These are phyloP conservation scores for Cantharellus anzutake DNA, from an alignment of 768 basidiomycete species.

Conservation along the genomic window DNA sequence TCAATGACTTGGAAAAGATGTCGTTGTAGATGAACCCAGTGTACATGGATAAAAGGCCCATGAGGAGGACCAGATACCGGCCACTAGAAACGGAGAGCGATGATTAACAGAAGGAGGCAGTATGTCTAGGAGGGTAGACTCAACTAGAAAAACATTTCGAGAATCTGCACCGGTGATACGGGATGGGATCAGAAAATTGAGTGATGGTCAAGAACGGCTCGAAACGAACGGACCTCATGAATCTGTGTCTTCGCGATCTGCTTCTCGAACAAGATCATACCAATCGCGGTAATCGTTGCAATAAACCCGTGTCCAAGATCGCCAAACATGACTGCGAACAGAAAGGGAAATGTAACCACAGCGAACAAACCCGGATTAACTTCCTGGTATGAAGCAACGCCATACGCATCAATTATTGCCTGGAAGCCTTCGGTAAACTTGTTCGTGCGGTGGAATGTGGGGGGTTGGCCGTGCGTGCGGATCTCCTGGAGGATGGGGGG, in stretches of 20 bases:
- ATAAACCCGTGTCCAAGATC: conserved; percentile 93
- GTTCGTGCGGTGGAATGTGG: conserved; percentile 87
- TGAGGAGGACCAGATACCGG: conserved; percentile 93
- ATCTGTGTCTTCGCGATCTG: conserved; percentile 53
- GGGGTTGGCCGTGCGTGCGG: conserved; percentile 76
- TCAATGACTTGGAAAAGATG: conserved; percentile 84
- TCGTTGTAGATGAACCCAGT: conserved; percentile 98
- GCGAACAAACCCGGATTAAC: conserved; percentile 93
- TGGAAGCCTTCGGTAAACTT: conserved; percentile 96
- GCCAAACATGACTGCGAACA: conserved; percentile 99
- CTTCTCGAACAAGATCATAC: conserved; percentile 78
- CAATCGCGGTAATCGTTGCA: conserved; percentile 52
- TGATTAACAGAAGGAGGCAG: conserved; percentile 7
- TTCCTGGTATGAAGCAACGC: conserved; percentile 86
- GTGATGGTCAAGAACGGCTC: background rate
- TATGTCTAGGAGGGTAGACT: conserved; percentile 15
- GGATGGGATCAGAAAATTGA: background rate
- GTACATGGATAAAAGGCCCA: conserved; percentile 95
- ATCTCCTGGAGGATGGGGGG: conserved; percentile 87
- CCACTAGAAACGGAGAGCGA: conserved; percentile 33
- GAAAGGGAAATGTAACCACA: conserved; percentile 85
- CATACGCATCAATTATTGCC: conserved; percentile 95
- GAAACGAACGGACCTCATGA: conserved; percentile 38
- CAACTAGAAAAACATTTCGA: conserved; percentile 82
- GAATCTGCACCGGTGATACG: conserved; percentile 29